A percentile compares a stretch with the other conserved stretches of the same genome.
These are phyloP conservation scores for Penicillium sp. DNA, from an alignment of 2,329 filamentous ascomycete species.

Conservation along the genomic window DNA sequence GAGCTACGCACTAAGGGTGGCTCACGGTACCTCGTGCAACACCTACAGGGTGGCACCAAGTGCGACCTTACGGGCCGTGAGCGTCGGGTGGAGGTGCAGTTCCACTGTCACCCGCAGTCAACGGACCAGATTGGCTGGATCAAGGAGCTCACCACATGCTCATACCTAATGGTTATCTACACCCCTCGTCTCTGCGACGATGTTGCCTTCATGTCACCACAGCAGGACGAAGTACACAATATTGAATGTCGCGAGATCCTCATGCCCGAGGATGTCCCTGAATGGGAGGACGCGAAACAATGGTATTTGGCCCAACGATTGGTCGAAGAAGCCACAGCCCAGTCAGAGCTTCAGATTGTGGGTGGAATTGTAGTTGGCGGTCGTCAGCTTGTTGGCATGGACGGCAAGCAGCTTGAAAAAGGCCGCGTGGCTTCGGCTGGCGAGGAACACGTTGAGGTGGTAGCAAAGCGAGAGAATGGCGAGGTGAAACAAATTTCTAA, in stretches of 20 bases:
- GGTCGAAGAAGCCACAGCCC: slow-evolving; percentile 21
- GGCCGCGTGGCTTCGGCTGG: slow-evolving; percentile 56
- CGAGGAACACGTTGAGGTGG: slow-evolving; percentile 48
- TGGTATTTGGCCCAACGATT: slow-evolving; percentile 34
- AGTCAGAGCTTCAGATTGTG: slow-evolving; percentile 45
- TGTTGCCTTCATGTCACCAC: slow-evolving; percentile 78
- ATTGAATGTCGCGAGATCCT: slow-evolving; percentile 76
- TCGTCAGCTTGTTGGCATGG: slow-evolving; percentile 54
- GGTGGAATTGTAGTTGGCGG: slow-evolving; percentile 62
- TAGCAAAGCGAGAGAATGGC: slow-evolving; percentile 61
- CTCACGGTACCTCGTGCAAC: slow-evolving; percentile 82
- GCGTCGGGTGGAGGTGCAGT: slow-evolving; percentile 78
- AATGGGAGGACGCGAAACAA: slow-evolving; percentile 45
- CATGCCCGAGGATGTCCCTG: slow-evolving; percentile 52
- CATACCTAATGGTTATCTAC: slow-evolving; percentile 90
- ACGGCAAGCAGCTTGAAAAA: slow-evolving; percentile 58
- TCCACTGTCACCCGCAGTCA: slow-evolving; percentile 74
- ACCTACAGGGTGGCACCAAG: slow-evolving; percentile 72
- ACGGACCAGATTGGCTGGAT: slow-evolving; percentile 83
- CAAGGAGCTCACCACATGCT: slow-evolving; percentile 87
- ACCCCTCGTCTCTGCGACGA: slow-evolving; percentile 86
- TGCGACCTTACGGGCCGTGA: slow-evolving; percentile 83
- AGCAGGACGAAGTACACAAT: slow-evolving; percentile 71
- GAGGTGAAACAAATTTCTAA: slow-evolving; percentile 60
- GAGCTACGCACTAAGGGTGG: slow-evolving; percentile 80